These are phyloP conservation scores for Globisporangium echinulatum DNA, from an alignment of 352 stramenopile species.

Conservation along the genomic window DNA sequence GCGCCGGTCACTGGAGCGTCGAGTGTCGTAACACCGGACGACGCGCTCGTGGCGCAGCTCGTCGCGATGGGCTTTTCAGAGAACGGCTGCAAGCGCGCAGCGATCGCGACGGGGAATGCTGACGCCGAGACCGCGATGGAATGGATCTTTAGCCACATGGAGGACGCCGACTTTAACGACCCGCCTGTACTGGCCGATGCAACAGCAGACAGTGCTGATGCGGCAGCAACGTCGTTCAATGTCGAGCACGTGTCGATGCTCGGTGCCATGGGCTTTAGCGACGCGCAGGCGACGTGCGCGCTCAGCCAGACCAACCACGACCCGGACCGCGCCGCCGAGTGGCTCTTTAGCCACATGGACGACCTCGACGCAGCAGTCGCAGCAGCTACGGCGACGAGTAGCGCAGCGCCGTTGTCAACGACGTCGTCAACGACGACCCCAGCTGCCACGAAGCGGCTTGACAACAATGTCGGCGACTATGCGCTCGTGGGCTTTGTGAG, in stretches of 20 bases:
- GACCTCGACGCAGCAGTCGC: slow-evolving; percentile 91
- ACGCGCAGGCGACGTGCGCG: slow-evolving; percentile 88
- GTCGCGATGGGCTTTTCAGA: slow-evolving; percentile 98
- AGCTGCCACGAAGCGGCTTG: slow-evolving; percentile 37
- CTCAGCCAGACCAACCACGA: slow-evolving; percentile 90
- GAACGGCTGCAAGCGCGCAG: slow-evolving; percentile 96
- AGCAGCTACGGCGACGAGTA: slow-evolving; percentile 16
- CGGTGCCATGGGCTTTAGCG: slow-evolving; percentile 85
- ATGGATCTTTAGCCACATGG: slow-evolving; percentile 98
- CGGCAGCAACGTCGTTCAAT: slow-evolving; percentile 52
- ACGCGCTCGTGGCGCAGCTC: slow-evolving; percentile 90
- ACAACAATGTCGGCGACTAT: slow-evolving; percentile 79
- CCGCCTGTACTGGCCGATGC: slow-evolving; percentile 29
- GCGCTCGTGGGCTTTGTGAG: slow-evolving; percentile 96
- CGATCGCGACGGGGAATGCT: slow-evolving; percentile 88
- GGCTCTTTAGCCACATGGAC: slow-evolving; percentile 98
- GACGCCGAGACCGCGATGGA: slow-evolving; percentile 94
- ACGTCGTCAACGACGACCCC: background rate
- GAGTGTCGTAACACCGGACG: slow-evolving; percentile 69
- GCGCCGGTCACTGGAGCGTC: background rate
- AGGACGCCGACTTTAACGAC: slow-evolving; percentile 97
- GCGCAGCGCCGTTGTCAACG: slow-evolving; percentile 3
- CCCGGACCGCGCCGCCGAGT: slow-evolving; percentile 94
- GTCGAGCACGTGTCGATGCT: slow-evolving; percentile 56
- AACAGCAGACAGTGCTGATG: slow-evolving; percentile 1